A percentile compares a stretch with the other conserved stretches of the same genome.
These are phyloP conservation scores for Cocos nucifera DNA, from an alignment of 176 grass and related monocot genomes.

Conservation along the genomic window DNA sequence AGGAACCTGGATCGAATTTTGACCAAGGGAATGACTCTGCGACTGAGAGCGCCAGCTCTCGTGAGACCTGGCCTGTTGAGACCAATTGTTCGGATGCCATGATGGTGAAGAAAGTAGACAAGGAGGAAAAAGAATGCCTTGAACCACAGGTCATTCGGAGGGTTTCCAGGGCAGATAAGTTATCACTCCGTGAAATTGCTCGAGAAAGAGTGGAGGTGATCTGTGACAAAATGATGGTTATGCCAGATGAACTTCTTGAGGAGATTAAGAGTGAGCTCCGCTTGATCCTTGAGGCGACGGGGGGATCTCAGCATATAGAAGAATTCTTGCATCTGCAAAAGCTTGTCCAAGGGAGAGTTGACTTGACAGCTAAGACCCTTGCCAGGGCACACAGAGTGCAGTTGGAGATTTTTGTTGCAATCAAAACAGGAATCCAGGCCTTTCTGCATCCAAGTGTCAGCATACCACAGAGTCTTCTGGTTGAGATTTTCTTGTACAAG, in stretches of 20 bases:
- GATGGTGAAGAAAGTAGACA: conserved; percentile 26
- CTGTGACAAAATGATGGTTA: conserved; percentile 51
- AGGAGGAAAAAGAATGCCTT: conserved; percentile 29
- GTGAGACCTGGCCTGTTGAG: conserved; percentile 52
- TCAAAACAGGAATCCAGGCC: conserved; percentile 72
- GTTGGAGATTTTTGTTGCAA: conserved; percentile 64
- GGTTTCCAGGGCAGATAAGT: conserved; percentile 16
- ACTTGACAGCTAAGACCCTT: conserved; percentile 42
- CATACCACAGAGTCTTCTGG: conserved; percentile 34
- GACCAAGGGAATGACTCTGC: conserved; percentile 51
- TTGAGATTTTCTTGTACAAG: conserved; percentile 68
- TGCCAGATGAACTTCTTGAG: conserved; percentile 53
- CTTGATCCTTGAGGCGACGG: conserved; percentile 55
- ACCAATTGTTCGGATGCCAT: conserved; percentile 29
- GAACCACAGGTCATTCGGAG: conserved; percentile 26
- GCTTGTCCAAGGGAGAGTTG: conserved; percentile 49
- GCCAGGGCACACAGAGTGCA: conserved; percentile 51
- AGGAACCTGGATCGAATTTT: conserved; percentile 55
- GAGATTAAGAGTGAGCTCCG: conserved; percentile 52
- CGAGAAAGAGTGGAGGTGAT: conserved; percentile 35
- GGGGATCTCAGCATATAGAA: conserved; percentile 39
- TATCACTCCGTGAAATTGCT: conserved; percentile 60
- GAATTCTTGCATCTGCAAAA: conserved; percentile 78
- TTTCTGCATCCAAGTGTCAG: conserved; percentile 70
- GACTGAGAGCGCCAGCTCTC: conserved; percentile 67